These are phyloP conservation scores for Centella asiatica DNA, from an alignment of 129 eudicot genomes.

Conservation along the genomic window DNA sequence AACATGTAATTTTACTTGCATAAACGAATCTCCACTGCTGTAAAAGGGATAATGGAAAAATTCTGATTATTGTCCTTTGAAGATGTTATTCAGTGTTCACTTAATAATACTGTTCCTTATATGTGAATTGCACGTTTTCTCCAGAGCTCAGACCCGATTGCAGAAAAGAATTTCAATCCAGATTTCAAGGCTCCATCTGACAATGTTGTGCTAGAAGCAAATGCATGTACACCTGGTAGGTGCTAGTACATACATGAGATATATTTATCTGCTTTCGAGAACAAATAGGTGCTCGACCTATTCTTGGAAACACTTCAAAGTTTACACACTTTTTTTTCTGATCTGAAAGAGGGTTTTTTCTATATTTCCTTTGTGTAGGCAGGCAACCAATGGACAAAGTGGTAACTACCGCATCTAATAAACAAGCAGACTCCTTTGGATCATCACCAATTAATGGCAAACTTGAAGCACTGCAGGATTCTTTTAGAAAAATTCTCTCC, in stretches of 20 bases:
- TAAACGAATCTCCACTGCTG: neutral
- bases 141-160: constrained; percentile 17
- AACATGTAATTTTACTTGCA: neutral
- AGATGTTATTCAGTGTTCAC: neutral
- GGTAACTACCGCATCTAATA: constrained; percentile 16
- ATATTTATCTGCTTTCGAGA: neutral
- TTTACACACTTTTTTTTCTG: neutral
- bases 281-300: neutral
- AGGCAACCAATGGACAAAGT: constrained; percentile 2
- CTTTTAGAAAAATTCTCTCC: constrained; percentile 53
- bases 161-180: constrained; percentile 11
- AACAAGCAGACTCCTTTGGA: neutral
- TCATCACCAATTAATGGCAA: constrained; percentile 22
- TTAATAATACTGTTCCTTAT: neutral
- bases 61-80: neutral
- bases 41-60: neutral
- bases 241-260: neutral
- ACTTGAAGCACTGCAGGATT: constrained; percentile 19
- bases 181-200: constrained; percentile 6
- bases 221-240: constrained; percentile 32
- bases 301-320: neutral
- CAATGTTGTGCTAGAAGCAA: constrained; percentile 11
- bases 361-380: neutral
- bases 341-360: neutral
- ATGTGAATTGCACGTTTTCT: neutral